Percentiles rank a stretch among this genome's conserved stretches.
Evolutionary conservation across 2,329 filamentous ascomycete genomes (phyloP).

Genomic region (Teratosphaeria pseudoeucalypti): DNA sequence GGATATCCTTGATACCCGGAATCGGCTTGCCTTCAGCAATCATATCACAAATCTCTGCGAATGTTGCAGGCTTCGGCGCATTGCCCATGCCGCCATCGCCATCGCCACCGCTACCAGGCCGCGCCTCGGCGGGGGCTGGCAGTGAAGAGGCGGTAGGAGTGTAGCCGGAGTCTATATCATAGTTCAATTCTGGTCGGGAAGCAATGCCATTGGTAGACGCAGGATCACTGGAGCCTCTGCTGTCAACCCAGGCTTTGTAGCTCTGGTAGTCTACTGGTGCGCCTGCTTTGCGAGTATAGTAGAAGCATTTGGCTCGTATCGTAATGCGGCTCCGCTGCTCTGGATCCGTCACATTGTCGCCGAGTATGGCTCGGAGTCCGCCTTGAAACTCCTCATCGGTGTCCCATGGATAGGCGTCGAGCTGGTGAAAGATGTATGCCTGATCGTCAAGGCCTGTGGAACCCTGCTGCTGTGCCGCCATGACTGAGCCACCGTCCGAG

Average conservation of each 20-base stretch:
- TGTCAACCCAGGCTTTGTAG: conserved; percentile 56
- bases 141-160: neutral
- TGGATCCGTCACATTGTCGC: conserved; percentile 41
- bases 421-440: conserved; percentile 43
- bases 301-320: conserved; percentile 59
- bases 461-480: neutral
- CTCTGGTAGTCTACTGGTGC: conserved; percentile 51
- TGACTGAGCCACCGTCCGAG: neutral
- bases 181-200: neutral
- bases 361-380: conserved; percentile 55
- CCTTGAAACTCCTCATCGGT: conserved; percentile 59
- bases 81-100: conserved; percentile 26
- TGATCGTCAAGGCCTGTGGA: neutral
- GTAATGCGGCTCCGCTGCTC: conserved; percentile 48
- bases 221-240: neutral
- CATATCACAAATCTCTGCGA: conserved; percentile 75
- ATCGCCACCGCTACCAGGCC: neutral
- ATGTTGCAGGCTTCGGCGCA: conserved; percentile 69
- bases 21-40: conserved; percentile 74
- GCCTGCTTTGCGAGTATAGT: conserved; percentile 41
- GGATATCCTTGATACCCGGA: conserved; percentile 79
- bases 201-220: neutral
- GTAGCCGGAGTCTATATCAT: neutral
- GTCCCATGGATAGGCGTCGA: conserved; percentile 58
- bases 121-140: neutral